These are phyloP conservation scores for Exophiala sideris DNA, from an alignment of 2,329 filamentous ascomycete species.

Conservation along the genomic window DNA sequence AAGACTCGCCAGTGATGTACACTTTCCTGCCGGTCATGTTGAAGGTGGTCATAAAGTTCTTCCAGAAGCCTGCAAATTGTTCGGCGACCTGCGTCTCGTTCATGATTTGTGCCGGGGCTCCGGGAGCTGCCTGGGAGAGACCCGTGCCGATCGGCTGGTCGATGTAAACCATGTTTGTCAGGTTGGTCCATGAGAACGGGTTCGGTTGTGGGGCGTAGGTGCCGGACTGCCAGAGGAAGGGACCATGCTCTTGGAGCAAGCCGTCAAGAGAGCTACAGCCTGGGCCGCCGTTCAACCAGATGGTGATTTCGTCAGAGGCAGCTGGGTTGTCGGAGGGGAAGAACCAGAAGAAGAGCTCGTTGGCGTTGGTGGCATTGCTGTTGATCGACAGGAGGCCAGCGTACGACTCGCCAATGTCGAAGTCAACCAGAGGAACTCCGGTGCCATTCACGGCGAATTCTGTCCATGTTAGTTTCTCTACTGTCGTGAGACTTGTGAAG, in stretches of 20 bases:
- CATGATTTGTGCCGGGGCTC: conserved; percentile 41
- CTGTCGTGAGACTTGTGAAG: background rate
- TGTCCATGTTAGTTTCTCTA: conserved; percentile 31
- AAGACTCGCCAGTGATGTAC: conserved; percentile 55
- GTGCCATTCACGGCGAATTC: conserved; percentile 64
- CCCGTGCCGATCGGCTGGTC: conserved; percentile 57
- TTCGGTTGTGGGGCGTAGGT: conserved; percentile 58
- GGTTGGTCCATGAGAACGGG: conserved; percentile 30
- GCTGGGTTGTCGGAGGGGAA: conserved; percentile 50
- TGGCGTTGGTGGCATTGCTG: conserved; percentile 36
- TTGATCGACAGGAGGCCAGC: conserved; percentile 53
- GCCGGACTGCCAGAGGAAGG: conserved; percentile 65
- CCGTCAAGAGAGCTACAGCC: conserved; percentile 62
- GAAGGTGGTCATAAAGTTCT: conserved; percentile 56
- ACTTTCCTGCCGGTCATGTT: conserved; percentile 52
- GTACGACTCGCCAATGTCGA: conserved; percentile 59
- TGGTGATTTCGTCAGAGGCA: conserved; percentile 49
- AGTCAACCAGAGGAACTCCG: conserved; percentile 64
- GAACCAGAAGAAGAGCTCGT: conserved; percentile 46
- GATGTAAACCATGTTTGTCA: conserved; percentile 32
- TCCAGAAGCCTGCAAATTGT: conserved; percentile 51
- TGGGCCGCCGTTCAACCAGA: conserved; percentile 56
- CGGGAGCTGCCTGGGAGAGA: conserved; percentile 40
- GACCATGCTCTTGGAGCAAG: conserved; percentile 60
- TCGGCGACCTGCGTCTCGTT: conserved; percentile 46